Evolutionary conservation across 2,329 filamentous ascomycete species (phyloP).

Genomic region (Boeremia exigua): DNA sequence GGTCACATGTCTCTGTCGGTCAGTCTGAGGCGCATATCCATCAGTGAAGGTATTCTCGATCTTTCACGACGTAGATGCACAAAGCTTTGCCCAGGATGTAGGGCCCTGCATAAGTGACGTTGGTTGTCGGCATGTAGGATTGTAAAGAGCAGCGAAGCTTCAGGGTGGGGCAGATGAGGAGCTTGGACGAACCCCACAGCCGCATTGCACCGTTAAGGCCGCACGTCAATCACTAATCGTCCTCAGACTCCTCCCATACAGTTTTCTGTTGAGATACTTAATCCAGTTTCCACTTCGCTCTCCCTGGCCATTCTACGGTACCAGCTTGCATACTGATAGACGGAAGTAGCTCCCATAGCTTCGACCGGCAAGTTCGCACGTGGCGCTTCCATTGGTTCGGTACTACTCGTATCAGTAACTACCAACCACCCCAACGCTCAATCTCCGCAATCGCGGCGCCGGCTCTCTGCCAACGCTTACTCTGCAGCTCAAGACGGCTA

Average conservation of each 20-base stretch:
- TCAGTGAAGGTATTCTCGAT: background rate
- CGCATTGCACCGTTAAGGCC: background rate
- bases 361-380: constrained; percentile 6
- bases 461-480: constrained; percentile 5
- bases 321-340: background rate
- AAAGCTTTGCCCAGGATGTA: background rate
- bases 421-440: constrained; percentile 3
- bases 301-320: background rate
- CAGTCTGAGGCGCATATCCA: background rate
- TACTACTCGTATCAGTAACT: constrained; percentile 8
- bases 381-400: constrained; percentile 13
- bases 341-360: background rate
- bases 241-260: too few species aligned
- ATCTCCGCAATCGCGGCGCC: constrained; percentile 1
- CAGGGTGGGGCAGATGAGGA: background rate
- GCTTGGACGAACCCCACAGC: background rate
- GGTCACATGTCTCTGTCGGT: background rate
- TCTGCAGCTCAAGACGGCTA: constrained; percentile 9
- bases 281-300: background rate
- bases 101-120: background rate
- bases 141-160: background rate
- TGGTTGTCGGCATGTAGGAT: background rate
- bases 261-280: background rate
- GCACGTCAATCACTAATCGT: too few species aligned
- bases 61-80: background rate